Conservation (phyloP, 2,329 filamentous ascomycete species). For the Thielaviopsis ethacetica region DNA sequence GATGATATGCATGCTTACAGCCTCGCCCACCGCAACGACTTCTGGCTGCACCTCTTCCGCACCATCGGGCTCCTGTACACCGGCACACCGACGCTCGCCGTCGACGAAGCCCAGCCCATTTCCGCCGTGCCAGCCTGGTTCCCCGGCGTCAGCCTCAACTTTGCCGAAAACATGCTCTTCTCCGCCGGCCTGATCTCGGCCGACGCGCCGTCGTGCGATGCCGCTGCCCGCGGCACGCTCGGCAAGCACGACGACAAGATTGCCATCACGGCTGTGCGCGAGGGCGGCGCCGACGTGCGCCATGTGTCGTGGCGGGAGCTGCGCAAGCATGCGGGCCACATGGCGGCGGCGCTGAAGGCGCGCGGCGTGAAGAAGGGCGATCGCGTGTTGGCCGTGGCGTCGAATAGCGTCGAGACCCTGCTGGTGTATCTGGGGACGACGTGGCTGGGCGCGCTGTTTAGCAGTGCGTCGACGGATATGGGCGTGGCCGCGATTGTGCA, state of each 20-base stretch:
- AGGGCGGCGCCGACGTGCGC: slow-evolving; percentile 40
- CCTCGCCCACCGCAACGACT: slow-evolving; percentile 40
- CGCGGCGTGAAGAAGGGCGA: slow-evolving; percentile 55
- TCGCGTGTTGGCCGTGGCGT: slow-evolving; percentile 57
- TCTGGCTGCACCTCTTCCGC: slow-evolving; percentile 50
- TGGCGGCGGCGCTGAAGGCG: slow-evolving; percentile 50
- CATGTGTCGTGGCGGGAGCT: slow-evolving; percentile 53
- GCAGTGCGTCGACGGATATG: slow-evolving; percentile 67
- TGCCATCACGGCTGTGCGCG: slow-evolving; percentile 56
- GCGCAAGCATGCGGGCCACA: slow-evolving; percentile 36
- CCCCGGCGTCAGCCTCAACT: slow-evolving; percentile 55
- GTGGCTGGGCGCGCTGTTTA: slow-evolving; percentile 60
- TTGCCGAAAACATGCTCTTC: slow-evolving; percentile 66
- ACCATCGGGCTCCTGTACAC: slow-evolving; percentile 44
- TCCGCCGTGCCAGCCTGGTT: slow-evolving; percentile 65
- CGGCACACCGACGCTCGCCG: slow-evolving; percentile 40
- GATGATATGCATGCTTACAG: slow-evolving; percentile 57
- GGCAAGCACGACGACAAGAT: slow-evolving; percentile 57
- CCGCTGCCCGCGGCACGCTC: slow-evolving; percentile 29
- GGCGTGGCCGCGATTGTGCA: slow-evolving; percentile 64
- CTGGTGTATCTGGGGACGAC: slow-evolving; percentile 53
- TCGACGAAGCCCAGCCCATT: slow-evolving; percentile 56
- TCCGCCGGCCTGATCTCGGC: slow-evolving; percentile 18
- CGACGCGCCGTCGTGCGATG: slow-evolving; percentile 18
- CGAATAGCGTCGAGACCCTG: slow-evolving; percentile 60